Conservation (phyloP, 1,139 yeast genomes). For the Candida mesenterica region DNA sequence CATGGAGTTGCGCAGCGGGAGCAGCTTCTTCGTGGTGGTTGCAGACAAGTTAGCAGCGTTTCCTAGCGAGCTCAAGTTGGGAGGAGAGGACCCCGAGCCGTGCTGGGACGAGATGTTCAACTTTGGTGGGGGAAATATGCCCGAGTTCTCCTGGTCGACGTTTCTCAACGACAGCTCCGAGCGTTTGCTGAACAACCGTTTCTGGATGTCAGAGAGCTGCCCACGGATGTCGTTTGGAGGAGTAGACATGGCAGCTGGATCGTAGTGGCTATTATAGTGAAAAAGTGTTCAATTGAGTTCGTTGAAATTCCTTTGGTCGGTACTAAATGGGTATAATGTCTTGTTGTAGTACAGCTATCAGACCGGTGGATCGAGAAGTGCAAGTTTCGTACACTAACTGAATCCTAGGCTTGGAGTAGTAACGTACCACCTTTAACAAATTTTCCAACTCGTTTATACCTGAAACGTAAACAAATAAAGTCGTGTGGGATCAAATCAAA, state of each 20-base stretch:
- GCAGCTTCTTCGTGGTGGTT: constrained; percentile 8
- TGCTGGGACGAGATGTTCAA: neutral
- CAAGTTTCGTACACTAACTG: no score
- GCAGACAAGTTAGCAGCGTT: constrained; percentile 14
- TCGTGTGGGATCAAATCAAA: constrained; percentile 3
- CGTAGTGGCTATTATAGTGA: constrained; percentile 3
- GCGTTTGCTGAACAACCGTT: constrained; percentile 40
- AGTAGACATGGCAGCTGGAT: constrained; percentile 3
- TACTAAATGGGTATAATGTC: no score
- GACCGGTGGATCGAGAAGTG: no score
- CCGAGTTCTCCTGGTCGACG: constrained; percentile 20
- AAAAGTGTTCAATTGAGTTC: no score
- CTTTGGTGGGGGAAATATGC: neutral
- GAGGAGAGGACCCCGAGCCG: neutral
- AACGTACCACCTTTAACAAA: no score
- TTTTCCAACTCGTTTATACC: no score
- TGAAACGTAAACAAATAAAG: constrained; percentile 5
- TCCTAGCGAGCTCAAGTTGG: neutral
- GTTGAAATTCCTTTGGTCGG: no score
- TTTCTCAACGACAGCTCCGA: constrained; percentile 11
- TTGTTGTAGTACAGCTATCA: no score
- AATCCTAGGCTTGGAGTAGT: no score
- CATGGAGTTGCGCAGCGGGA: constrained; percentile 11
- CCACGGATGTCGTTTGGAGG: constrained; percentile 47
- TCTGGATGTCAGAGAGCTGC: constrained; percentile 62